Base-by-base conservation (phyloP, 805 yeast genomes). In the Metschnikowia gruessii region DNA sequence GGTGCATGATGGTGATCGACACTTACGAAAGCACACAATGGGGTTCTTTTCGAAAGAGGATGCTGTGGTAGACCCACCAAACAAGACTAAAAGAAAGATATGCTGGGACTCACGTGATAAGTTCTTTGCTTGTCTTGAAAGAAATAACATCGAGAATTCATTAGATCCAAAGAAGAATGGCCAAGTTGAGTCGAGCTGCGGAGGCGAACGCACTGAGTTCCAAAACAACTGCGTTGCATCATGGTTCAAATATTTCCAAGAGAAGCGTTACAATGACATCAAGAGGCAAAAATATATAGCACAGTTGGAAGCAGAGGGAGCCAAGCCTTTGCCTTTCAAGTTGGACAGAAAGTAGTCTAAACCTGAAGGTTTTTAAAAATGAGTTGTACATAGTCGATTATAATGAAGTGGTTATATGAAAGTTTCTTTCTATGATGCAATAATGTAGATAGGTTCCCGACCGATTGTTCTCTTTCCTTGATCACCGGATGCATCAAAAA, bases 51-150 rank as follows among this genome's bases (percentile, higher is more conserved):
- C 72, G 26, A 65, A 60, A 39, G 66, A 64, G 24, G 61, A 62
- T 2, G 62, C 62, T 36, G 68, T 68, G 30, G 62, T 62, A 43
- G 56, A 55, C 2, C 75, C 82, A 4, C 85, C 85, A 30, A 80
- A 80, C 60, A 81, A 91, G 58, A 68, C 79, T 22, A 80, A 82
- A 54, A 79, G 98, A 54, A 76, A 80, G 60, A 70, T 74, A 49
- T 92, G 99, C 70, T 94, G 98, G 98, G 92, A 83, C 42, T 74
- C 92, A 7, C 78, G 99, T 49, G 99, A 92, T 59, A 57, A 58
- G 34, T 90, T 78, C 61, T 88, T 88, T 58, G 75, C 67, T 8
- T 92, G 99, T 63, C 72, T 92, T 40, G 87, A 85, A 54, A 72
- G 68, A 40, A 76, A 85, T 57, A 68, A 77, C 15, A 82, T 92